Evolutionary conservation across 2,329 filamentous ascomycete species (phyloP).

Genomic region (Cercospora zeae-maydis): DNA sequence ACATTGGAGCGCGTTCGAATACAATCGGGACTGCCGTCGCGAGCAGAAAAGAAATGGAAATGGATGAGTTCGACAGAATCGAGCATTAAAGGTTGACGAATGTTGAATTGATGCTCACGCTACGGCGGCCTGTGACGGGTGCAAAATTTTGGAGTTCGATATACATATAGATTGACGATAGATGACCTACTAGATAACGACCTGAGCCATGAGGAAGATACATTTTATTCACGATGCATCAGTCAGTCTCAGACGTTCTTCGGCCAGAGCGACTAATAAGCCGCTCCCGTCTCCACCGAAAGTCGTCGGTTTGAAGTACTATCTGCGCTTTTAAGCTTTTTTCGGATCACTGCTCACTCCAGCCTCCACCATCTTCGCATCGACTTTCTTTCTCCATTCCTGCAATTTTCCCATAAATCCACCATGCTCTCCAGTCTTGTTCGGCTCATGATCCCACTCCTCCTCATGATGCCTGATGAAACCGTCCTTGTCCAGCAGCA

Average conservation of each 20-base stretch:
- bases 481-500: conserved; percentile 26
- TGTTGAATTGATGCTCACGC: background rate
- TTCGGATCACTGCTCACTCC: conserved; percentile 26
- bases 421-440: conserved; percentile 28
- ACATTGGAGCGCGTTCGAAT: background rate
- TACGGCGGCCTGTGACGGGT: background rate
- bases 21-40: background rate
- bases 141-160: no score
- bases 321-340: conserved; percentile 13
- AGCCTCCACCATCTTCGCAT: conserved; percentile 29
- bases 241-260: no score
- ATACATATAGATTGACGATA: background rate
- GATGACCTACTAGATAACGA: background rate
- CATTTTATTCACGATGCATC: no score
- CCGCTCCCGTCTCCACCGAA: no score
- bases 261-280: no score
- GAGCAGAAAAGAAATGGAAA: background rate
- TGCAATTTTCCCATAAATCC: conserved; percentile 31
- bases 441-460: conserved; percentile 31
- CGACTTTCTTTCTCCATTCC: conserved; percentile 30
- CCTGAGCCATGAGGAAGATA: no score
- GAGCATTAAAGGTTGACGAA: background rate
- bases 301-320: no score
- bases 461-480: conserved; percentile 31
- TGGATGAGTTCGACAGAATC: background rate